Base-by-base conservation (phyloP, 805 yeast genomes). In the Blastobotrys peoriensis region DNA sequence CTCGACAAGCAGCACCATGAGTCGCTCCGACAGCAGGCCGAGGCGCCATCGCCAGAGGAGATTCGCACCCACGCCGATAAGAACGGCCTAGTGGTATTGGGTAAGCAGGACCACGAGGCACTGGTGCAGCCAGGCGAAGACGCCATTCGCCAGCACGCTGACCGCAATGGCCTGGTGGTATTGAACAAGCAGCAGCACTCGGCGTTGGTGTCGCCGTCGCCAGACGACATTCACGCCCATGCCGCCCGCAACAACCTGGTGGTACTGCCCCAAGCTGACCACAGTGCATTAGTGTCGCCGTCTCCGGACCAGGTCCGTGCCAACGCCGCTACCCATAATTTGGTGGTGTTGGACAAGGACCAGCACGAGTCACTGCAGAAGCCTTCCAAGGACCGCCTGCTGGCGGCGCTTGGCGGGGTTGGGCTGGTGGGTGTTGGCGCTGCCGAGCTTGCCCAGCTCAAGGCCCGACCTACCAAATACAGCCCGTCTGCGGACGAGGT, bases 21-120 rank as follows among this genome's bases (percentile, higher is more conserved):
- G 4, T 47, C 45, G 18, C 20, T 50, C 21, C 27, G 21, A 3
- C 40, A 43, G 8, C 25, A 20, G 16, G 43, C 48, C 15, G 22
- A 45, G 4, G 23, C 44, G 2, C 59, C 59, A 8, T 23, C 57
- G 10, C 18, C 39, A 5, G 51, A 45, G 6, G 55, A 49, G 33
- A 13, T 46, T 21, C 34, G 23, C n/a, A 18, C 23, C 6, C 18
- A 44, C 15, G 53, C 54, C 2, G 34, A 21, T 5, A 34, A 20
- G 13, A 38, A 33, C 17, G 50, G 63, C 9, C 58, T 62, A n/a
- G 58, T 54, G 10, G 47, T 64, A 5, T 17, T 69, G 10, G 46
- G 66, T 3, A 52, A 59, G 20, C 66, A 59, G 13, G 69, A 68
- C 36, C 49, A 51, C 28, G 40, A 49, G 9, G 54, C 48, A 30